Evolutionary conservation across 1,284 basidiomycete species (phyloP).

Genomic region (Albatrellus sp.): DNA sequence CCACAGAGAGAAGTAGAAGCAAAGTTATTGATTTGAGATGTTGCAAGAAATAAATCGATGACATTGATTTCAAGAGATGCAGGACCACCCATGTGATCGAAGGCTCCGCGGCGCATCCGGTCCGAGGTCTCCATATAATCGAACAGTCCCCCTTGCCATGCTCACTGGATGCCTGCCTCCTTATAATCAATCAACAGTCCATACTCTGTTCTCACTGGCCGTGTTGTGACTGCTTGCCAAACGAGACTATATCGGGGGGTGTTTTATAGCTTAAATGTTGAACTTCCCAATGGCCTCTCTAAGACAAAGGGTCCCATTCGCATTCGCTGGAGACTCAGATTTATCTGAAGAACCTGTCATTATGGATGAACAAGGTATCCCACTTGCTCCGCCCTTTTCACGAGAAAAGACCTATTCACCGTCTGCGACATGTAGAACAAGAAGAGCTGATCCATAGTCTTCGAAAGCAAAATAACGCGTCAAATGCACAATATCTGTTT

Average conservation of each 20-base stretch:
- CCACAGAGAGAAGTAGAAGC: too few relatives aligned
- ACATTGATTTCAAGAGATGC: too few relatives aligned
- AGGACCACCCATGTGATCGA: too few relatives aligned
- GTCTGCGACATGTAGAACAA: slow-evolving; percentile 33
- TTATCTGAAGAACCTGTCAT: slow-evolving; percentile 1
- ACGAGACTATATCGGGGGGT: too few relatives aligned
- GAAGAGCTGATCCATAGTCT: slow-evolving; percentile 33
- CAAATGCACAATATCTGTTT: slow-evolving; percentile 24
- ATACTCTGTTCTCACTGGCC: not conserved
- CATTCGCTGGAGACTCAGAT: slow-evolving; percentile 2
- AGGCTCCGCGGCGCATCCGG: slow-evolving; percentile 1
- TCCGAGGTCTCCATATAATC: too few relatives aligned
- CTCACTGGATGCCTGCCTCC: too few relatives aligned
- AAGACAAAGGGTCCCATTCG: slow-evolving; percentile 7
- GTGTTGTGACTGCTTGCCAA: not conserved
- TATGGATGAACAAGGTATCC: slow-evolving; percentile 9
- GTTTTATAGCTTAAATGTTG: too few relatives aligned
- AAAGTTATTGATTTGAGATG: too few relatives aligned
- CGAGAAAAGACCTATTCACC: not conserved
- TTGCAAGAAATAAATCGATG: not conserved
- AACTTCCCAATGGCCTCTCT: slow-evolving; percentile 1
- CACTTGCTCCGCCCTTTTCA: not conserved
- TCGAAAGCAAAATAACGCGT: slow-evolving; percentile 24
- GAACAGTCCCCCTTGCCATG: too few relatives aligned
- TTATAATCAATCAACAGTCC: not conserved